Evolutionary conservation across 2,329 filamentous ascomycete species (phyloP).

Genomic region (Pseudogymnoascus sp.): DNA sequence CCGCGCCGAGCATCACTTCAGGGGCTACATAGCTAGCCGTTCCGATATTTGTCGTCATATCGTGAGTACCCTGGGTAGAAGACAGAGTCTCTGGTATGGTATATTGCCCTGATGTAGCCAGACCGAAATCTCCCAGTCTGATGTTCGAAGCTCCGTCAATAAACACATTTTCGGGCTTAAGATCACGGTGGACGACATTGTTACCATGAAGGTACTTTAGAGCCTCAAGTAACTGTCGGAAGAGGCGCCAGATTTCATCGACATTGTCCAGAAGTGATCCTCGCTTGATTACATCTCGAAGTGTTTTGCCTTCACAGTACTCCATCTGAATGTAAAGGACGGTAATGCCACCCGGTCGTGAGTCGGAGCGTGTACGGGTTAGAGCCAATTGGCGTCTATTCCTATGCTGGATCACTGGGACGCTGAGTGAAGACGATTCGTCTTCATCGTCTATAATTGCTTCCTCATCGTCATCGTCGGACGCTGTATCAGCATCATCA

Average conservation of each 20-base stretch:
- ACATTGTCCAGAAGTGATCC: conserved; percentile 61
- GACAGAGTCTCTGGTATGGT: conserved; percentile 47
- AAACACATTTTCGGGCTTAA: conserved; percentile 97
- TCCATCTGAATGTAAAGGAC: conserved; percentile 57
- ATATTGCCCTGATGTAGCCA: conserved; percentile 83
- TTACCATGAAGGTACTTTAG: conserved; percentile 82
- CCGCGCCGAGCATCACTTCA: conserved; percentile 68
- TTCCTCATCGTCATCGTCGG: conserved; percentile 31
- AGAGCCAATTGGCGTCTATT: conserved; percentile 20
- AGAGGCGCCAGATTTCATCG: conserved; percentile 80
- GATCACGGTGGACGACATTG: conserved; percentile 88
- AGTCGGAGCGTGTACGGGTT: conserved; percentile 25
- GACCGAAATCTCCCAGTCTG: conserved; percentile 92
- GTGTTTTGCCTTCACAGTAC: conserved; percentile 86
- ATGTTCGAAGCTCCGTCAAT: conserved; percentile 78
- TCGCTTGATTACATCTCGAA: conserved; percentile 78
- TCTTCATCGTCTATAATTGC: conserved; percentile 35
- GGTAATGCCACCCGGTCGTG: conserved; percentile 13
- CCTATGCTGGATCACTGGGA: conserved; percentile 16
- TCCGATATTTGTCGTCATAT: conserved; percentile 64
- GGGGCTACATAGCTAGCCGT: conserved; percentile 92
- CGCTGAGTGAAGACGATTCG: conserved; percentile 1
- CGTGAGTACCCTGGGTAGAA: conserved; percentile 17
- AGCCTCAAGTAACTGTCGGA: conserved; percentile 85
- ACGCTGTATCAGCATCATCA: conserved; percentile 40